Evolutionary conservation across 441 rosid species (phyloP).

Genomic region (Flueggea neowawraea): DNA sequence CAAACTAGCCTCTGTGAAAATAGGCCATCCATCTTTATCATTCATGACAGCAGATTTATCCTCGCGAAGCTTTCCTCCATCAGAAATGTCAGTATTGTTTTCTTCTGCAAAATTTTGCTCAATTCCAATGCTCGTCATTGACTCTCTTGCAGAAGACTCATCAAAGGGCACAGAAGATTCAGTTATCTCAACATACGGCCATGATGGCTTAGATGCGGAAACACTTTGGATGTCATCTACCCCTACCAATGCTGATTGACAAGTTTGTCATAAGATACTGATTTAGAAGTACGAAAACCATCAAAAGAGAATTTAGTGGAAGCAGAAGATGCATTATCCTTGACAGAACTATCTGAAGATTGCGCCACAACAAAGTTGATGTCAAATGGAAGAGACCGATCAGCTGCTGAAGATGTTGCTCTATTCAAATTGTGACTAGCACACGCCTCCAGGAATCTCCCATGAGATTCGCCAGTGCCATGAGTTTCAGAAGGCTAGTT

Average conservation of each 20-base stretch:
- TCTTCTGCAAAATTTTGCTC: constrained; percentile 32
- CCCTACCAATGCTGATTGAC: constrained; percentile 22
- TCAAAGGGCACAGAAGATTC: constrained; percentile 19
- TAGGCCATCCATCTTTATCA: constrained; percentile 24
- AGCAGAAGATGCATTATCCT: constrained; percentile 27
- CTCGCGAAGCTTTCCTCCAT: constrained; percentile 9
- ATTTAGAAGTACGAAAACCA: constrained; percentile 19
- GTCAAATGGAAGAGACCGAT: constrained; percentile 20
- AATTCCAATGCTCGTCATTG: constrained; percentile 17
- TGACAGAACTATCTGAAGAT: constrained; percentile 26
- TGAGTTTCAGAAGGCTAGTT: constrained; percentile 20
- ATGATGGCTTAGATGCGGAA: constrained; percentile 20
- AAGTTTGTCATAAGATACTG: constrained; percentile 15
- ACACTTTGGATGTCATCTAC: constrained; percentile 26
- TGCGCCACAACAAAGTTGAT: constrained; percentile 17
- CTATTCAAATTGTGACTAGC: constrained; percentile 17
- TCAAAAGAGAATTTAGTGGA: constrained; percentile 22
- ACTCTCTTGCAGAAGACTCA: constrained; percentile 21
- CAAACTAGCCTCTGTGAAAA: constrained; percentile 50
- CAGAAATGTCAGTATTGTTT: constrained; percentile 19
- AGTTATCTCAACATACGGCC: constrained; percentile 23
- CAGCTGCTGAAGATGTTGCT: constrained; percentile 23
- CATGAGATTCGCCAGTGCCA: constrained; percentile 24
- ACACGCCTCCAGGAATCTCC: constrained; percentile 17
- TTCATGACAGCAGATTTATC: constrained; percentile 25